Base-by-base conservation (phyloP, 2,329 filamentous ascomycete species). In the Alternaria sp. region DNA sequence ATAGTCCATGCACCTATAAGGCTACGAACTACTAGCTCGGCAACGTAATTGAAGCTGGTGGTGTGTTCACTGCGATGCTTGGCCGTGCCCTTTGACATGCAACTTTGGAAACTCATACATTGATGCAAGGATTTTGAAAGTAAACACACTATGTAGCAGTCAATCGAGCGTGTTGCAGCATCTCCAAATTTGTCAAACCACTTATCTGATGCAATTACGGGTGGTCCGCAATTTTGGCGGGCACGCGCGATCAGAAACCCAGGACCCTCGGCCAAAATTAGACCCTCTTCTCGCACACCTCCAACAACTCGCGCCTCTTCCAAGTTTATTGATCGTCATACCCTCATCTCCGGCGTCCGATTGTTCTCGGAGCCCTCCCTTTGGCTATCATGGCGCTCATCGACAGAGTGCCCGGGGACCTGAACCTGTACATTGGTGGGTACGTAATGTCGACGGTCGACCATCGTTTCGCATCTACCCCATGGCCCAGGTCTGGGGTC, bases 381-480 rank as follows among this genome's bases (percentile, higher is more conserved):
- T 49, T 57, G 54, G 17, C 68, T 62, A 66, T 65, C 68, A 90
- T 90, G 87, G 82, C 85, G 7, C 81, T 84, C 59, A 79, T 93
- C 69, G 89, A 91, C 75, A 86, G 86, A 74, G 86, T 95, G 56
- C 87, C 89, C 5, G 90, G 90, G 28, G 86, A 88, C 69, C 85
- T 90, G 66, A 88, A 92, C 67, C 84, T 96, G 69, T 94, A 90
- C 79, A 90, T 96, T 69, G 91, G 92, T 81, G 91, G 92, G 92
- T 94, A 84, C 81, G 86, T 80, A 66, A 73, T 55, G 28, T 61
- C 59, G 62, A 61, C 59, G 54, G 57, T 59, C 47, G 62, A 61
- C 59, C 56, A 58, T 59, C 47, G 61, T 65, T 67, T 69, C 64
- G 61, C 67, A 62, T 54, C n/a, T 62, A 59, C 68, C 64, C 65